These are phyloP conservation scores for Chytridiales sp. DNA, from an alignment of 371 early-diverging fungal species.

Conservation along the genomic window DNA sequence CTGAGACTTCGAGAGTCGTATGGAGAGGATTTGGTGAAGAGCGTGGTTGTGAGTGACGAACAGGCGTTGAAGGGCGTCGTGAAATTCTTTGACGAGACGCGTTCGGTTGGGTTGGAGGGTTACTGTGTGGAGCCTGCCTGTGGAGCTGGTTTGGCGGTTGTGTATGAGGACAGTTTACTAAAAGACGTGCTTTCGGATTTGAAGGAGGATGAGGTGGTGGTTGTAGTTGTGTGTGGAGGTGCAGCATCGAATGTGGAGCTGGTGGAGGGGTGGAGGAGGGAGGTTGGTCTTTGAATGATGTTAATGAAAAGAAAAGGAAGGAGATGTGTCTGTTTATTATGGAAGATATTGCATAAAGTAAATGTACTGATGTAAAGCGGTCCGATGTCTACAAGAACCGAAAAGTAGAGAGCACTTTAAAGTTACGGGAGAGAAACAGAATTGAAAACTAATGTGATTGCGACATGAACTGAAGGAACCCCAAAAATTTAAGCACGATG, in stretches of 20 bases:
- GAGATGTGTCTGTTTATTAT: no score
- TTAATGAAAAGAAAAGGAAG: no score
- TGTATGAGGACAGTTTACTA: slow-evolving; percentile 8
- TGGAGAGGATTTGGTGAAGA: slow-evolving; percentile 15
- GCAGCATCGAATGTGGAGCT: slow-evolving; percentile 24
- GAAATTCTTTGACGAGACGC: slow-evolving; percentile 27
- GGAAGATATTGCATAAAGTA: no score
- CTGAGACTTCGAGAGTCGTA: slow-evolving; percentile 19
- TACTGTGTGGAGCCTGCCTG: slow-evolving; percentile 39
- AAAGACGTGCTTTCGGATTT: slow-evolving; percentile 15
- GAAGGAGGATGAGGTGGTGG: slow-evolving; percentile 16
- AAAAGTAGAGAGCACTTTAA: no score
- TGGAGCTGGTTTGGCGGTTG: slow-evolving; percentile 29
- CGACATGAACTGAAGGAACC: no score
- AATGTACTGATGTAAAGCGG: no score
- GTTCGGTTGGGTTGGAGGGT: no score
- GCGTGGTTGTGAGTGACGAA: slow-evolving; percentile 27
- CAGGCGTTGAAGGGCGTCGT: slow-evolving; percentile 28
- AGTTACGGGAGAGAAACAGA: no score
- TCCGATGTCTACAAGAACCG: no score
- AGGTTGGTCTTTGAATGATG: background rate
- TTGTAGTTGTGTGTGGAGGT: slow-evolving; percentile 38
- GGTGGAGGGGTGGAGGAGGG: background rate
- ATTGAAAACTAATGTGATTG: no score
- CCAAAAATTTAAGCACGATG: no score